Percentiles rank a stretch among this genome's conserved stretches.
These are phyloP conservation scores for Claviceps humidiphila DNA, from an alignment of 2,329 filamentous ascomycete species.

Conservation along the genomic window DNA sequence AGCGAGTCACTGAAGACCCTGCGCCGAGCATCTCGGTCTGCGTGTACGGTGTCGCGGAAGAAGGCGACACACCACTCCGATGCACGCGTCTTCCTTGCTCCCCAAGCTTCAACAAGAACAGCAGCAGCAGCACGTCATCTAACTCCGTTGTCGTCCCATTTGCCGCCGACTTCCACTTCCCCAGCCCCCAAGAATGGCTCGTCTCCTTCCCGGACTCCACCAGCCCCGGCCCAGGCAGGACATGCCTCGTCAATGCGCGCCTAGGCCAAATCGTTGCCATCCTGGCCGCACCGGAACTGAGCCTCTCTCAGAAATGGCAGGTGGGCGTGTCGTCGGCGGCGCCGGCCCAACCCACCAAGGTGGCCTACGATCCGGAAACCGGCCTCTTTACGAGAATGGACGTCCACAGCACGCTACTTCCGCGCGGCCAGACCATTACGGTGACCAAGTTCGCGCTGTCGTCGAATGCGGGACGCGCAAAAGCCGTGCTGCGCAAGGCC, in stretches of 20 bases:
- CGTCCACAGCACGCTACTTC: background rate
- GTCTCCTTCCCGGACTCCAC: conserved; percentile 5
- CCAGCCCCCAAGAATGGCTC: conserved; percentile 3
- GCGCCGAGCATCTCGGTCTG: conserved; percentile 3
- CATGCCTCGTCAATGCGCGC: conserved; percentile 5
- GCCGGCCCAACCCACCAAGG: background rate
- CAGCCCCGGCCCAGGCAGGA: conserved; percentile 2
- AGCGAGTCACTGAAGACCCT: background rate
- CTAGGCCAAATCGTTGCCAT: conserved; percentile 4
- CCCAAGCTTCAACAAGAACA: background rate
- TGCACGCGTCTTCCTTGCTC: background rate
- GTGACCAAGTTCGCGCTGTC: conserved; percentile 4
- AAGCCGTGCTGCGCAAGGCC: conserved; percentile 1
- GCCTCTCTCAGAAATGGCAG: conserved; percentile 4
- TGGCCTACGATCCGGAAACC: background rate
- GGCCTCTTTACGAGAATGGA: conserved; percentile 4
- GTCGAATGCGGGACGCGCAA: conserved; percentile 3
- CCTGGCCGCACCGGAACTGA: conserved; percentile 1
- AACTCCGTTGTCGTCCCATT: background rate
- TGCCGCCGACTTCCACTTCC: conserved; percentile 5
- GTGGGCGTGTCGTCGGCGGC: conserved; percentile 1
- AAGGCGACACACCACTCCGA: background rate
- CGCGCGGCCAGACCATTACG: conserved; percentile 2
- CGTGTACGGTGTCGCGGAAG: background rate
- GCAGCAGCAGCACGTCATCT: background rate